These are phyloP conservation scores for Lactarius psammicola DNA, from an alignment of 768 basidiomycete species.

Conservation along the genomic window DNA sequence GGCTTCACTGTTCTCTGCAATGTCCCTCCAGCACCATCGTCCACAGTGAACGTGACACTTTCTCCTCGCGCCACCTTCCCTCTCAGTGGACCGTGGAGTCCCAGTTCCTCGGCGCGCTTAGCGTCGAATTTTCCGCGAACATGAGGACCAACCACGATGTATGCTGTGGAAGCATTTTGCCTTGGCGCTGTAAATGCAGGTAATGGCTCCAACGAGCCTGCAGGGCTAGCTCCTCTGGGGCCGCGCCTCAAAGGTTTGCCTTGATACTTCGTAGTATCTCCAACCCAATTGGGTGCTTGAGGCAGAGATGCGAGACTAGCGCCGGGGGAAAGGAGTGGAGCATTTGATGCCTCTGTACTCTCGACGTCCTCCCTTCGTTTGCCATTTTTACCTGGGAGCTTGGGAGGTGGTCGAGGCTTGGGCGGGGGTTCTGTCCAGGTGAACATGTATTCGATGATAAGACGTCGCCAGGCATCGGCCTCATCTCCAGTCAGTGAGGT, in stretches of 20 bases:
- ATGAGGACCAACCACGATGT: constrained; percentile 44
- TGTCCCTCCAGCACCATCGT: constrained; percentile 43
- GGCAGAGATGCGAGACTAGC: constrained; percentile 6
- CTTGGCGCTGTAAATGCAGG: constrained; percentile 10
- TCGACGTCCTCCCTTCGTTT: neutral
- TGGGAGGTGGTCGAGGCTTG: neutral
- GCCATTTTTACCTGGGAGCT: constrained; percentile 11
- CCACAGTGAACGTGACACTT: constrained; percentile 53
- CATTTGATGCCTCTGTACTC: neutral
- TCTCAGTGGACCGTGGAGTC: constrained; percentile 64
- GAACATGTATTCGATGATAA: constrained; percentile 62
- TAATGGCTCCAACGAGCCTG: constrained; percentile 17
- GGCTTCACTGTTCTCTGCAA: constrained; percentile 52
- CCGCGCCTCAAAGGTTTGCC: neutral
- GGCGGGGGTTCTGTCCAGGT: constrained; percentile 29
- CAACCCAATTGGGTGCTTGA: constrained; percentile 24
- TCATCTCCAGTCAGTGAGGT: constrained; percentile 40
- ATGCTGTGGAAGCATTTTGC: constrained; percentile 34
- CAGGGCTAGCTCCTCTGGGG: constrained; percentile 12
- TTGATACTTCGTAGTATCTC: neutral
- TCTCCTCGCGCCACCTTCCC: constrained; percentile 62
- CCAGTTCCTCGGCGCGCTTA: constrained; percentile 58
- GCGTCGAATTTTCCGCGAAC: constrained; percentile 70
- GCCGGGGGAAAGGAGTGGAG: constrained; percentile 7
- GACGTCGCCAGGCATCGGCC: constrained; percentile 55